A percentile compares a stretch with the other conserved stretches of the same genome.
Conservation (phyloP, 2,329 filamentous ascomycete genomes). For the Penicillium sp. region DNA sequence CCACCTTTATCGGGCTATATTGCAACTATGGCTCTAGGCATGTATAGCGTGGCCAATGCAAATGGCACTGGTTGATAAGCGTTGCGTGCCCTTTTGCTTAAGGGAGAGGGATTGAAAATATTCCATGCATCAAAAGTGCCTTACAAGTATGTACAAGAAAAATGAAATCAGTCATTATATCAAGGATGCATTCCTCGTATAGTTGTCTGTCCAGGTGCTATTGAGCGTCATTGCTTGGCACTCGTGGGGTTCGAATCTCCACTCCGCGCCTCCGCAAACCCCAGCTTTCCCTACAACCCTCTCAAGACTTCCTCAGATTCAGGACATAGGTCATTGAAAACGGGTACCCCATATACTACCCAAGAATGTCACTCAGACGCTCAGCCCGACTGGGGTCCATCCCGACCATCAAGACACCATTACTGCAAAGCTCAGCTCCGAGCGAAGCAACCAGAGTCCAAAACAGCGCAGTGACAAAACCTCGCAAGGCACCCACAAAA, state of each 20-base stretch:
- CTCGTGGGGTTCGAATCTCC: not conserved
- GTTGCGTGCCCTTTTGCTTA: not conserved
- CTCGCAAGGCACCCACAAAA: conserved; percentile 20
- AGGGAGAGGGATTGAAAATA: too few species aligned
- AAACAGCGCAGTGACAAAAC: conserved; percentile 30
- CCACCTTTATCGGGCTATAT: too few species aligned
- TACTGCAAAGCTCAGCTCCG: conserved; percentile 21
- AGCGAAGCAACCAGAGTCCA: conserved; percentile 23
- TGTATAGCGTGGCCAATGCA: too few species aligned
- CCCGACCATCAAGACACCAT: conserved; percentile 16
- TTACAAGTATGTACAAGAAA: not conserved
- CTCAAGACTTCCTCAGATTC: not conserved
- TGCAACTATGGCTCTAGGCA: too few species aligned
- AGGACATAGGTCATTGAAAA: not conserved
- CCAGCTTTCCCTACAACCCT: not conserved
- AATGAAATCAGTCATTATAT: not conserved
- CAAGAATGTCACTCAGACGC: conserved; percentile 52
- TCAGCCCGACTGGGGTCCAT: conserved; percentile 48
- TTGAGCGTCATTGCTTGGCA: conserved; percentile 1
- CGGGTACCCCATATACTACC: not conserved
- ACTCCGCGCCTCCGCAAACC: conserved; percentile 4
- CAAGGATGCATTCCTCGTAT: not conserved
- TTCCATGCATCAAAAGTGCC: not conserved
- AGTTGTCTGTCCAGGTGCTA: not conserved
- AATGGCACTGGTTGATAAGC: too few species aligned